Conservation (phyloP, 805 yeast genomes). For the Maudiozyma barnettii region DNA sequence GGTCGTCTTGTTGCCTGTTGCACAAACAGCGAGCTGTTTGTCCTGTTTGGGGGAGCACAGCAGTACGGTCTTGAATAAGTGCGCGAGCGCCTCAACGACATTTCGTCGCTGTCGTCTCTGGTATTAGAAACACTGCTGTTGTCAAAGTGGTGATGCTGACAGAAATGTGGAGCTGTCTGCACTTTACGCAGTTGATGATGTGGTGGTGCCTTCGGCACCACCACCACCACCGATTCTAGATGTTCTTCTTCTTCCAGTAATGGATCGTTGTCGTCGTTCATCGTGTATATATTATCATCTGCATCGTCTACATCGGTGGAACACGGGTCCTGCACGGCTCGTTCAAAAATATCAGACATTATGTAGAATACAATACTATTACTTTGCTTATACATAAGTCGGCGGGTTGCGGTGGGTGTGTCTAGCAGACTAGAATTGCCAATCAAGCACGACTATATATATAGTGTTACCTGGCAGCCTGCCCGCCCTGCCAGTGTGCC, state of each 20-base stretch:
- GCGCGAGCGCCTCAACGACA: background rate
- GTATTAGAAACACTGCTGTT: background rate
- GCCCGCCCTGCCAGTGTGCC: too few species aligned
- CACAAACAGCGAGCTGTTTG: slow-evolving; percentile 9
- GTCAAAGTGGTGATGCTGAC: background rate
- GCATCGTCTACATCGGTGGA: slow-evolving; percentile 19
- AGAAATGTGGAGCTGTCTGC: slow-evolving; percentile 3
- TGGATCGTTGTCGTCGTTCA: too few species aligned
- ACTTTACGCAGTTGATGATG: slow-evolving; percentile 2
- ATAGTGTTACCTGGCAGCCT: too few species aligned
- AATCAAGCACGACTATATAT: too few species aligned
- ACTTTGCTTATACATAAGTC: too few species aligned
- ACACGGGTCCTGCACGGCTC: slow-evolving; percentile 24
- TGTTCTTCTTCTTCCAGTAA: too few species aligned
- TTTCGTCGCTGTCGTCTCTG: background rate
- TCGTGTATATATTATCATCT: background rate
- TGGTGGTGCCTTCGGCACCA: background rate
- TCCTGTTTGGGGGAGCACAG: slow-evolving; percentile 2
- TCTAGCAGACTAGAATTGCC: too few species aligned
- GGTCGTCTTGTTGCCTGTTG: slow-evolving; percentile 8
- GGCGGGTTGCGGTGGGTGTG: too few species aligned
- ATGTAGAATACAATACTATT: too few species aligned
- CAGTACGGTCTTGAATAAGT: background rate
- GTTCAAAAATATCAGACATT: slow-evolving; percentile 17
- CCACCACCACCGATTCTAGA: too few species aligned